phyloP scores from a whole-genome alignment of 2,329 filamentous ascomycete genomes.

The Chaetomiaceae sp. region DNA sequence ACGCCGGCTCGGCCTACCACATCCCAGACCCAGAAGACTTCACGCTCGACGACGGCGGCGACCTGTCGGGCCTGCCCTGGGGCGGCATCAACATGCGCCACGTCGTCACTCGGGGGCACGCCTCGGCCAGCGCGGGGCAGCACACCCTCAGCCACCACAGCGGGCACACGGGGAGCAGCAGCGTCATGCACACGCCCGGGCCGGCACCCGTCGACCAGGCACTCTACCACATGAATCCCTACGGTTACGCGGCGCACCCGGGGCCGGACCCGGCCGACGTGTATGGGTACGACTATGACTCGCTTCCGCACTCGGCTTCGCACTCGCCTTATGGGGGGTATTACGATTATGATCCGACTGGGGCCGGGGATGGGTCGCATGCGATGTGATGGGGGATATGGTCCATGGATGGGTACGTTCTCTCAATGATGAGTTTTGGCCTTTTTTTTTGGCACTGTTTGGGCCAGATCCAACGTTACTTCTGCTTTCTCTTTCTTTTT shows the following conservation, averaged over 20 bases:
- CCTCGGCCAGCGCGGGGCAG: slow-evolving; percentile 16
- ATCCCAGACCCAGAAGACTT: slow-evolving; percentile 57
- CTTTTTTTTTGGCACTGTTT: neutral
- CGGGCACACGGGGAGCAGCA: slow-evolving; percentile 7
- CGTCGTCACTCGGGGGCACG: slow-evolving; percentile 48
- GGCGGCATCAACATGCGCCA: slow-evolving; percentile 61
- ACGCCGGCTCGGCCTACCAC: slow-evolving; percentile 61
- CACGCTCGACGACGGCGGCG: slow-evolving; percentile 37
- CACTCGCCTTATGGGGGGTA: slow-evolving; percentile 12
- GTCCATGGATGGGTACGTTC: too few relatives aligned
- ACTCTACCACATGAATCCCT: slow-evolving; percentile 17
- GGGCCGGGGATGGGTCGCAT: slow-evolving; percentile 1
- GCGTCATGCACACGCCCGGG: neutral
- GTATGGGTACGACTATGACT: neutral
- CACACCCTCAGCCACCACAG: slow-evolving; percentile 17
- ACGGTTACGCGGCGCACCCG: slow-evolving; percentile 10
- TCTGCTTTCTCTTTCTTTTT: neutral
- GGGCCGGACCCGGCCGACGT: neutral
- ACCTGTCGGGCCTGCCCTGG: slow-evolving; percentile 66
- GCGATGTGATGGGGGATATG: slow-evolving; percentile 3
- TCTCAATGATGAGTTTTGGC: too few relatives aligned
- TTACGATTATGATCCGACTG: slow-evolving; percentile 11
- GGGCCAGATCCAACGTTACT: too few relatives aligned
- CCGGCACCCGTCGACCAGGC: slow-evolving; percentile 7
- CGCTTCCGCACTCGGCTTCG: neutral